These are phyloP conservation scores for Omphalotus guepiniiformis DNA, from an alignment of 768 basidiomycete genomes.

Conservation along the genomic window DNA sequence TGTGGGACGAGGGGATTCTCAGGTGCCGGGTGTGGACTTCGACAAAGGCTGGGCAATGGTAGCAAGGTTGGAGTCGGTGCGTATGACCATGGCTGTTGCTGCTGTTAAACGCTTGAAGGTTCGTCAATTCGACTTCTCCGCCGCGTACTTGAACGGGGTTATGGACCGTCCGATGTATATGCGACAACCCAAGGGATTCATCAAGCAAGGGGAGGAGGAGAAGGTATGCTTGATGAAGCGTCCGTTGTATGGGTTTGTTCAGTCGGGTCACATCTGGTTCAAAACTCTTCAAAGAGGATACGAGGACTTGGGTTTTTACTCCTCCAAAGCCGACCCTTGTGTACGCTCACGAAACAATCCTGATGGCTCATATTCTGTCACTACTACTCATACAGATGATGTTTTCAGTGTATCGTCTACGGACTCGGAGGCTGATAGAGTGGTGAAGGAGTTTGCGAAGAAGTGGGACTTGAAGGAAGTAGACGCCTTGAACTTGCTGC, in stretches of 20 bases:
- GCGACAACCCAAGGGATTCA: slow-evolving; percentile 17
- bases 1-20: slow-evolving; percentile 26
- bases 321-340: slow-evolving; percentile 2
- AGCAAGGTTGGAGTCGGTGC: slow-evolving; percentile 7
- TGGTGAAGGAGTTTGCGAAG: background rate
- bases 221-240: slow-evolving; percentile 2
- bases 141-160: slow-evolving; percentile 18
- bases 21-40: slow-evolving; percentile 26
- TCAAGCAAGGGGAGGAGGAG: slow-evolving; percentile 6
- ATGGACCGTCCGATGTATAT: slow-evolving; percentile 16
- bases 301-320: background rate
- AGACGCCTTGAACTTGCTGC: background rate
- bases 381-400: background rate
- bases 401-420: background rate
- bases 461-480: background rate
- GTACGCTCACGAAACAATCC: background rate
- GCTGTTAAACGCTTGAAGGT: background rate
- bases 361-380: background rate
- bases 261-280: slow-evolving; percentile 8
- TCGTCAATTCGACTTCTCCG: slow-evolving; percentile 13
- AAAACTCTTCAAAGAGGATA: background rate
- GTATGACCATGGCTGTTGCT: slow-evolving; percentile 13
- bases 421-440: background rate
- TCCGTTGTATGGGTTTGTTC: slow-evolving; percentile 3
- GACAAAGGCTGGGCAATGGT: slow-evolving; percentile 9